These are phyloP conservation scores for Solanum arcanum DNA, from an alignment of 257 asterid species.

Conservation along the genomic window DNA sequence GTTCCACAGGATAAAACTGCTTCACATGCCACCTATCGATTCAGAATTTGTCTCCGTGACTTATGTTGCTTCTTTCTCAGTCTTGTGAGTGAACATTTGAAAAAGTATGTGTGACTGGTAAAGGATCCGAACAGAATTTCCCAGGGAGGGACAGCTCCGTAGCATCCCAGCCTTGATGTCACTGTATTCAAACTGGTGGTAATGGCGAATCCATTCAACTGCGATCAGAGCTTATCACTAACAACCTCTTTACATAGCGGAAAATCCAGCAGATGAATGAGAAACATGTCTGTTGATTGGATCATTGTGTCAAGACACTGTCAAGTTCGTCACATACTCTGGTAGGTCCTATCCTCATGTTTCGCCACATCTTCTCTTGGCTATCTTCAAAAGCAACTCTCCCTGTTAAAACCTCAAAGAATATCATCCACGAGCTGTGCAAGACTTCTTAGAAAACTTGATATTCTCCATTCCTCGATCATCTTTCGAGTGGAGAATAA, in stretches of 20 bases:
- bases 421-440: constrained; percentile 70
- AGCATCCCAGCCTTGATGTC: constrained; percentile 16
- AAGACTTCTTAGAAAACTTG: constrained; percentile 49
- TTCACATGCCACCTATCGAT: constrained; percentile 43
- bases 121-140: neutral
- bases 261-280: constrained; percentile 42
- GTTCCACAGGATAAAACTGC: constrained; percentile 27
- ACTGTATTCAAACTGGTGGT: constrained; percentile 23
- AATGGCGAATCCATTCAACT: constrained; percentile 37
- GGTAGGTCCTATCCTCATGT: constrained; percentile 60
- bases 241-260: constrained; percentile 28
- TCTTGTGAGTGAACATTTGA: constrained; percentile 51
- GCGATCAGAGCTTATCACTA: constrained; percentile 24
- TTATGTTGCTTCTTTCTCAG: constrained; percentile 40
- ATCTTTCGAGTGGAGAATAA: neutral
- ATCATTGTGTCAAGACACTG: constrained; percentile 24
- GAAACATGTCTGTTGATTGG: constrained; percentile 24
- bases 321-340: constrained; percentile 24
- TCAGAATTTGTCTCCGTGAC: constrained; percentile 26
- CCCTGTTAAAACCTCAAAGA: constrained; percentile 66
- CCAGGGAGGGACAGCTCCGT: neutral
- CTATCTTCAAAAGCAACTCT: constrained; percentile 68
- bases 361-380: constrained; percentile 71
- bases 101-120: constrained; percentile 38
- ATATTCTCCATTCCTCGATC: neutral